phyloP scores from a whole-genome alignment of 352 stramenopile species.

The Phytopythium boreale region DNA sequence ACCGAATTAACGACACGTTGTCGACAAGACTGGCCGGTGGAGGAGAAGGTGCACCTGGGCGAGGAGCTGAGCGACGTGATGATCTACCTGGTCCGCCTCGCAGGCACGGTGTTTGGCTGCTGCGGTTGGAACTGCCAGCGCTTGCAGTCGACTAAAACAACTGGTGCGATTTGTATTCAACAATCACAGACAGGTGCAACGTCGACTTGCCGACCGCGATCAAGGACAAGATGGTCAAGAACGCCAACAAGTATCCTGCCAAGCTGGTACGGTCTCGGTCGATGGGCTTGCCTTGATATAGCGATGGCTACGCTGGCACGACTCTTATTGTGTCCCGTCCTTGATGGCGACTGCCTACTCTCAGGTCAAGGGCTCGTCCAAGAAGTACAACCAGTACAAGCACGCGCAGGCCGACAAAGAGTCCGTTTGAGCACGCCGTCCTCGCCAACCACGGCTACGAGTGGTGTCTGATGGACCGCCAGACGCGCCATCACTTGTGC shows the following conservation, averaged over 20 bases:
- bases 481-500: neutral
- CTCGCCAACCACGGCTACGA: neutral
- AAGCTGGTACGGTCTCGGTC: constrained; percentile 21
- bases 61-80: constrained; percentile 97
- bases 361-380: constrained; percentile 67
- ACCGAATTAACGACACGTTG: neutral
- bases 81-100: constrained; percentile 96
- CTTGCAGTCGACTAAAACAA: too few relatives aligned
- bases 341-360: neutral
- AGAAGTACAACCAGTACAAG: constrained; percentile 85
- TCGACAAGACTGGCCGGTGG: constrained; percentile 12
- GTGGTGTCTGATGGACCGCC: neutral
- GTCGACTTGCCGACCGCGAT: constrained; percentile 88
- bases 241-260: constrained; percentile 81
- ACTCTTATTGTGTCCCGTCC: neutral
- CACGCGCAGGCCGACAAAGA: neutral
- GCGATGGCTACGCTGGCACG: neutral
- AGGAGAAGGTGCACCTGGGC: constrained; percentile 89
- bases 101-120: constrained; percentile 11
- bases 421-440: neutral
- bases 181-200: constrained; percentile 71
- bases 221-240: constrained; percentile 92
- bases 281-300: neutral
- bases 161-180: too few relatives aligned
- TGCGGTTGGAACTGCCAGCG: neutral